phyloP scores from a whole-genome alignment of 768 basidiomycete genomes.

The Psilocybe azurescens region DNA sequence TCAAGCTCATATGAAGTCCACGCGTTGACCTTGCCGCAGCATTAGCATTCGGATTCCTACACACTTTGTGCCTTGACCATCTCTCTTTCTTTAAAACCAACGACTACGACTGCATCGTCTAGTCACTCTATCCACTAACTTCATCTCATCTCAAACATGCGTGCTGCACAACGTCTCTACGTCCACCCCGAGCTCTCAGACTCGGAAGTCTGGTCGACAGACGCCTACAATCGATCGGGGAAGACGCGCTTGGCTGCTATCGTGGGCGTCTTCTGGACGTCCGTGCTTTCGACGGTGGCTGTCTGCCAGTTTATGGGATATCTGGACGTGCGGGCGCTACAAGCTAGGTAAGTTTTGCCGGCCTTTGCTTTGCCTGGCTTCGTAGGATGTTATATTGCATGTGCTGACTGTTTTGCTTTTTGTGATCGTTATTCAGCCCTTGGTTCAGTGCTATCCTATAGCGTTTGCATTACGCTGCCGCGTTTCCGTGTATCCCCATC shows the following conservation, averaged over 20 bases:
- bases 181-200: constrained; percentile 42
- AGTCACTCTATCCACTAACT: neutral
- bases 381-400: neutral
- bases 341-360: constrained; percentile 29
- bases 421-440: neutral
- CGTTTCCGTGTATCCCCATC: neutral
- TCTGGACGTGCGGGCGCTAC: constrained; percentile 20
- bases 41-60: constrained; percentile 1
- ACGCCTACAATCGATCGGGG: constrained; percentile 29
- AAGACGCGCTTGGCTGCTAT: constrained; percentile 30
- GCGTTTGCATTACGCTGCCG: neutral
- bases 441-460: neutral
- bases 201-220: constrained; percentile 44
- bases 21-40: constrained; percentile 8
- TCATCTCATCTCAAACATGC: constrained; percentile 32
- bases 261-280: constrained; percentile 37
- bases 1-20: neutral
- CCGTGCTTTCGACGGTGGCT: constrained; percentile 36
- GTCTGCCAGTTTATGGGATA: constrained; percentile 35
- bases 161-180: constrained; percentile 41
- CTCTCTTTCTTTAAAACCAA: neutral
- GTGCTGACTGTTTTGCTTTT: neutral
- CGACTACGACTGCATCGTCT: neutral
- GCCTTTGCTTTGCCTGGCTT: neutral
- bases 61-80: constrained; percentile 7